Base-by-base conservation (phyloP, 1,139 yeast species). In the Suhomyces panamericanus region DNA sequence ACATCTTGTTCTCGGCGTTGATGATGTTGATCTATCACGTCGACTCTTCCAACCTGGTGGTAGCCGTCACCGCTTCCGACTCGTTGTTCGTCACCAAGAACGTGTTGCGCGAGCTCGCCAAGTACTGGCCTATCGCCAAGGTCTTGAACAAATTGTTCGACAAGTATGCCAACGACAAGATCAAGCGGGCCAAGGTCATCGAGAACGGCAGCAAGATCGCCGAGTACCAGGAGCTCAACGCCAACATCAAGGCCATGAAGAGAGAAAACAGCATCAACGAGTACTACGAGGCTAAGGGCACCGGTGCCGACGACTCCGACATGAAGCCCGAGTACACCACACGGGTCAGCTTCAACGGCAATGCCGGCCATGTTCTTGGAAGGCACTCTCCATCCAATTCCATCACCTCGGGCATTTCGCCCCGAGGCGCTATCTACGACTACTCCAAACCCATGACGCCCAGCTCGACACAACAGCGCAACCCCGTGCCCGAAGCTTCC, bases 11-110 rank as follows among this genome's bases (percentile, higher is more conserved):
- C 60, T 77, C 86, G 37, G 90, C 95, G 1, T 72, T 85, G 57
- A 73, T 85, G 53, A 83, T 87, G 79, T 79, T 87, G 59, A 74
- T 86, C 32, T 85, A 86, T 60, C 95, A 87, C 63, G 79, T 82
- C 41, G 87, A 83, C 55, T 81, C 87, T 6, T 66, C 78, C 20
- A 77, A 80, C 50, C 64, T 71, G 12, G 73, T 74, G 2, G 83
- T 84, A 48, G 78, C 83, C 0, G 75, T 81, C 31, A 76, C 84
- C 13, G 88, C 90, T 0, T 69, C 77, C 42, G 77, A 77, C 49
- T 81, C 87, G 1, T 69, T 83, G 41, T 70, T 67, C 29, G 73
- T 79, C 3, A 75, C 85, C 42, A 64, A 77, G 49, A 67, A 69
- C 4, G 84, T 81, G 3, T 64, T 83, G 54, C 69, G 70, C 47